Conservation (phyloP, 306 rosid genomes). For the Adenanthera pavonina region DNA sequence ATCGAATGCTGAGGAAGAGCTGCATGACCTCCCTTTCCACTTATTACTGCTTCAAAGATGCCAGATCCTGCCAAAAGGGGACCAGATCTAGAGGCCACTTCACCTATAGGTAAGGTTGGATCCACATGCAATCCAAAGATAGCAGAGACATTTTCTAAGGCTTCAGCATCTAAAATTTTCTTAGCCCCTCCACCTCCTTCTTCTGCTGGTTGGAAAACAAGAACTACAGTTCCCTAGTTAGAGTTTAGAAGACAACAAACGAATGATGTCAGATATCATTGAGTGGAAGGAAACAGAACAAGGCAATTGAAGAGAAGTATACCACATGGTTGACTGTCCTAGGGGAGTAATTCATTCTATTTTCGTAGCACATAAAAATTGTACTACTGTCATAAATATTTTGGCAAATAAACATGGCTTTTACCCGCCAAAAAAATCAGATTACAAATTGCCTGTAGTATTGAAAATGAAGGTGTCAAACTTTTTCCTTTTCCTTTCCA, state of each 20-base stretch:
- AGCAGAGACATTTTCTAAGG: slow-evolving; percentile 72
- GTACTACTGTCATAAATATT: not conserved
- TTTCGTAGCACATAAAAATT: not conserved
- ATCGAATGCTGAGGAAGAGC: slow-evolving; percentile 85
- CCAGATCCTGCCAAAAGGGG: slow-evolving; percentile 75
- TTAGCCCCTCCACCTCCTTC: slow-evolving; percentile 88
- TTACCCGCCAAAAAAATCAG: not conserved
- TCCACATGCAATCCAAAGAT: slow-evolving; percentile 78
- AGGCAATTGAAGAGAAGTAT: slow-evolving; percentile 1
- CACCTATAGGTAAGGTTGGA: slow-evolving; percentile 55
- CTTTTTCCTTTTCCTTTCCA: slow-evolving; percentile 7
- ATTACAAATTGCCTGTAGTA: not conserved
- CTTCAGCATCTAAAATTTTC: slow-evolving; percentile 66
- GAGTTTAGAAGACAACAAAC: slow-evolving; percentile 21
- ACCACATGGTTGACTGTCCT: slow-evolving; percentile 12
- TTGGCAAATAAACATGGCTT: not conserved
- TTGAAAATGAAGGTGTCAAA: slow-evolving; percentile 2
- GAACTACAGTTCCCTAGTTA: slow-evolving; percentile 81
- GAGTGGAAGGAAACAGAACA: slow-evolving; percentile 14
- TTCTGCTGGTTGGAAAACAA: slow-evolving; percentile 97
- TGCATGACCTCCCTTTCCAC: slow-evolving; percentile 93
- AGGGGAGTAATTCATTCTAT: not conserved
- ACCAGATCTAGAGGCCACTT: slow-evolving; percentile 69
- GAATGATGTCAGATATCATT: slow-evolving; percentile 13
- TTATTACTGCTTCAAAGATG: slow-evolving; percentile 77